Percentiles rank a stretch among this genome's conserved stretches.
Conservation (phyloP, 208 protist species). For the Acanthamoeba castellanii region DNA sequence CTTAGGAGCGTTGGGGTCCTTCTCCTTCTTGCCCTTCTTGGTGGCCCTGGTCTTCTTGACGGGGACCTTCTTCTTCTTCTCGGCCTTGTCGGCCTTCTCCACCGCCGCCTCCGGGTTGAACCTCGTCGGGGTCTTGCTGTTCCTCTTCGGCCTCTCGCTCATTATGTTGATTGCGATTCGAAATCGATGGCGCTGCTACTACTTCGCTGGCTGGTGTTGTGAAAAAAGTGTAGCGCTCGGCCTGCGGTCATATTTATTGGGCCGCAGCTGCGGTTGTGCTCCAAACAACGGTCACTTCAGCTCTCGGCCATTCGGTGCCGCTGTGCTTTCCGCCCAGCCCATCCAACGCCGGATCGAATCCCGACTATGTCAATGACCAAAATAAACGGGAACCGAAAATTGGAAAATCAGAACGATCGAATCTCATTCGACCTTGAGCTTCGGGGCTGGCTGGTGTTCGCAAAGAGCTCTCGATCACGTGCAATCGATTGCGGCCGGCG, state of each 20-base stretch:
- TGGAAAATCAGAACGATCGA: no score
- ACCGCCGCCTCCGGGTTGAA: constrained; percentile 7
- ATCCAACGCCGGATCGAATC: not conserved
- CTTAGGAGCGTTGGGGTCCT: constrained; percentile 25
- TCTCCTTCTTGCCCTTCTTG: constrained; percentile 25
- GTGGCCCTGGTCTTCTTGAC: not conserved
- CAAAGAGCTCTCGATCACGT: no score
- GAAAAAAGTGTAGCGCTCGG: not conserved
- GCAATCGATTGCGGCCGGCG: no score
- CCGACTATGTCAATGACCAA: no score
- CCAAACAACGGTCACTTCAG: no score
- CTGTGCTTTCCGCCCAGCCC: not conserved
- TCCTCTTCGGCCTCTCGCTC: constrained; percentile 30
- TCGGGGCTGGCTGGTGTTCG: no score
- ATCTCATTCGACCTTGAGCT: no score
- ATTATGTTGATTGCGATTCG: not conserved
- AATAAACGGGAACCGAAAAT: no score
- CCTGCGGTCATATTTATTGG: not conserved
- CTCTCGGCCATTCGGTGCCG: not conserved
- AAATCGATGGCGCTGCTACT: not conserved
- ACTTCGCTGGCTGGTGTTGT: not conserved
- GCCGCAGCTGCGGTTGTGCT: not conserved
- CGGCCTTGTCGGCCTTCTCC: constrained; percentile 5
- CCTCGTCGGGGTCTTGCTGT: constrained; percentile 9
- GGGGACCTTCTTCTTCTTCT: constrained; percentile 5